Evolutionary conservation across 73 alveolate species (phyloP).

Genomic region (Tetrahymena malaccensis): DNA sequence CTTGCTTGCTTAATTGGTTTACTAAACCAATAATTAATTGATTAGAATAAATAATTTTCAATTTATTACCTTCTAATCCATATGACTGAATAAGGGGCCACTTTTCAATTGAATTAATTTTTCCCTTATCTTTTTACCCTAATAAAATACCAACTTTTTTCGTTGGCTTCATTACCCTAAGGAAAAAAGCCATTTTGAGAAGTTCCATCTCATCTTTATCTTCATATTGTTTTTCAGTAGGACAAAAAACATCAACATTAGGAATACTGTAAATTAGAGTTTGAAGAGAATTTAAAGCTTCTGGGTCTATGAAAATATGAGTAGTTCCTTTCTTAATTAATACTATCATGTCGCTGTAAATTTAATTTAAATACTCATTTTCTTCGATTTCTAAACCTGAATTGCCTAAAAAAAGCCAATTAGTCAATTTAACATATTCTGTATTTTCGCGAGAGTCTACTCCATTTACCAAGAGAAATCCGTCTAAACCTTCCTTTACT

Average conservation of each 20-base stretch:
- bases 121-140: background rate
- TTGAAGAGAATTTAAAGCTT: conserved; percentile 17
- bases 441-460: conserved; percentile 24
- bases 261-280: background rate
- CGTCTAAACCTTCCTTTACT: background rate
- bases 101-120: background rate
- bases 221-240: conserved; percentile 17
- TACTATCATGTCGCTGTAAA: conserved; percentile 14
- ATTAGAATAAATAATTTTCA: background rate
- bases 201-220: background rate
- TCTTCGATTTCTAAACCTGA: conserved; percentile 30
- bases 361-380: conserved; percentile 18
- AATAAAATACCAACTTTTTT: background rate
- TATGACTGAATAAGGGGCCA: background rate
- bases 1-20: background rate
- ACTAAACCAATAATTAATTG: background rate
- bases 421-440: conserved; percentile 21
- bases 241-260: conserved; percentile 19
- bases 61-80: background rate
- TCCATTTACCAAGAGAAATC: background rate
- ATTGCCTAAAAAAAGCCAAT: conserved; percentile 30
- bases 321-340: conserved; percentile 12
- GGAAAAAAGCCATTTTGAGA: background rate
- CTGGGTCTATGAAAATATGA: conserved; percentile 5
- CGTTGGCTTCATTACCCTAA: background rate